Percentiles rank a stretch among this genome's conserved stretches.
phyloP scores from a whole-genome alignment of 441 rosid species.

The Erysimum cheiri region DNA sequence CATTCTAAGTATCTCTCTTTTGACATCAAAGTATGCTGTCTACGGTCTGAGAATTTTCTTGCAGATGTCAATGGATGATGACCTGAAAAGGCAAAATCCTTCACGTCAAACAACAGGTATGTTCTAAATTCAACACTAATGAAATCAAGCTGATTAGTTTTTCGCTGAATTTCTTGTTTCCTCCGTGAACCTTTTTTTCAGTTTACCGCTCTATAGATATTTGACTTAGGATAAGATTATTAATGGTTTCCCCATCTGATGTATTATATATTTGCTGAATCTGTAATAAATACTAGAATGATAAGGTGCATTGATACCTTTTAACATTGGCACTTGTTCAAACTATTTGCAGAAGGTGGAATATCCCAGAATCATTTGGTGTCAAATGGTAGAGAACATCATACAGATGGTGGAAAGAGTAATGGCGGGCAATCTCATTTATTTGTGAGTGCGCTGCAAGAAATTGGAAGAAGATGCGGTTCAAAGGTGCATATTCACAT shows the following conservation, averaged over 20 bases:
- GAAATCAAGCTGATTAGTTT: not conserved
- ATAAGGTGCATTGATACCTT: not conserved
- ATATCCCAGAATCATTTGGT: slow-evolving; percentile 56
- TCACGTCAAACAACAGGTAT: slow-evolving; percentile 70
- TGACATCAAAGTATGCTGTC: slow-evolving; percentile 18
- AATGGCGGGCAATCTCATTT: slow-evolving; percentile 68
- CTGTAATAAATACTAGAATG: slow-evolving; percentile 14
- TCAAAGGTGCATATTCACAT: slow-evolving; percentile 61
- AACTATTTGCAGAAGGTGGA: slow-evolving; percentile 62
- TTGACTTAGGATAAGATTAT: slow-evolving; percentile 11
- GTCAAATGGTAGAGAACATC: slow-evolving; percentile 60
- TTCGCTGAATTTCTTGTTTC: slow-evolving; percentile 18
- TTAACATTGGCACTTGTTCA: slow-evolving; percentile 28
- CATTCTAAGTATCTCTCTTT: slow-evolving; percentile 22
- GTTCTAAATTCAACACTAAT: slow-evolving; percentile 18
- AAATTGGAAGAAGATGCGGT: slow-evolving; percentile 94
- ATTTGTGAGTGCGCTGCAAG: slow-evolving; percentile 82
- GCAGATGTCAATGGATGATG: slow-evolving; percentile 62
- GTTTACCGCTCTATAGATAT: slow-evolving; percentile 5
- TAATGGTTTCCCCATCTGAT: slow-evolving; percentile 9
- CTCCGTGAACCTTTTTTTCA: slow-evolving; percentile 7
- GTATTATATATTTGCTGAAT: slow-evolving; percentile 9
- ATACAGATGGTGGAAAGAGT: slow-evolving; percentile 66
- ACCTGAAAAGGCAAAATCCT: slow-evolving; percentile 55
- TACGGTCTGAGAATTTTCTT: slow-evolving; percentile 37